These are phyloP conservation scores for Hypoxylon lienhwacheense DNA, from an alignment of 495 filamentous ascomycete species.

Conservation along the genomic window DNA sequence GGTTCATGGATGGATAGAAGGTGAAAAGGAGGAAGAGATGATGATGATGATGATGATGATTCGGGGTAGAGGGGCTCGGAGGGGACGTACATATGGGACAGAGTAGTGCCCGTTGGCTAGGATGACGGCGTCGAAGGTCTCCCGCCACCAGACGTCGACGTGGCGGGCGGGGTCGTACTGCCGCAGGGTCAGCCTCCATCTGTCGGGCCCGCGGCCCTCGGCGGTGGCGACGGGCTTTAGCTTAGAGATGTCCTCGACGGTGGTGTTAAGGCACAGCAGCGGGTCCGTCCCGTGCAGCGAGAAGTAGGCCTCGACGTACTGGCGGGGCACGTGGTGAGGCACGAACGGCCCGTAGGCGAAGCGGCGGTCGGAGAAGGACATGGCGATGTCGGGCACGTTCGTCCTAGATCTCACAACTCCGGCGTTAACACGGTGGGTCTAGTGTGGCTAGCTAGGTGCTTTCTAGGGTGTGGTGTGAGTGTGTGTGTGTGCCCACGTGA, in stretches of 20 bases:
- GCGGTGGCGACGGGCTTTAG: conserved; percentile 7
- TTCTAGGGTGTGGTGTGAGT: not conserved
- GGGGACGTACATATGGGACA: conserved; percentile 48
- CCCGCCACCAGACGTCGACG: conserved; percentile 53
- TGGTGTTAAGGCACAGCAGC: conserved; percentile 50
- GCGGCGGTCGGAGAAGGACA: conserved; percentile 51
- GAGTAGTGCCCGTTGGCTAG: conserved; percentile 57
- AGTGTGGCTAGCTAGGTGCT: too few species aligned
- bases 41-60: not conserved
- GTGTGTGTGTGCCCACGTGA: conserved; percentile 44
- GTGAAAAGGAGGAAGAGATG: not conserved
- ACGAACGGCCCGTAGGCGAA: conserved; percentile 57
- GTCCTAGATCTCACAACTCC: conserved; percentile 39
- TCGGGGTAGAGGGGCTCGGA: too few species aligned
- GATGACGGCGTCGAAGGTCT: conserved; percentile 53
- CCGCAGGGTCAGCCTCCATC: conserved; percentile 51
- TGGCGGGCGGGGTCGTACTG: conserved; percentile 43
- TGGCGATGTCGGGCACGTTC: conserved; percentile 55
- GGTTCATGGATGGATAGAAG: not conserved
- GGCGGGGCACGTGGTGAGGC: conserved; percentile 51
- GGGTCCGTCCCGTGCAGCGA: conserved; percentile 44
- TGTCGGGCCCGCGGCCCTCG: conserved; percentile 14
- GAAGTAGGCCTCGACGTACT: conserved; percentile 55
- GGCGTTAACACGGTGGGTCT: not conserved
- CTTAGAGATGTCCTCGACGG: conserved; percentile 51